phyloP scores from a whole-genome alignment of 495 filamentous ascomycete genomes.

The Glutinoglossum americanum region DNA sequence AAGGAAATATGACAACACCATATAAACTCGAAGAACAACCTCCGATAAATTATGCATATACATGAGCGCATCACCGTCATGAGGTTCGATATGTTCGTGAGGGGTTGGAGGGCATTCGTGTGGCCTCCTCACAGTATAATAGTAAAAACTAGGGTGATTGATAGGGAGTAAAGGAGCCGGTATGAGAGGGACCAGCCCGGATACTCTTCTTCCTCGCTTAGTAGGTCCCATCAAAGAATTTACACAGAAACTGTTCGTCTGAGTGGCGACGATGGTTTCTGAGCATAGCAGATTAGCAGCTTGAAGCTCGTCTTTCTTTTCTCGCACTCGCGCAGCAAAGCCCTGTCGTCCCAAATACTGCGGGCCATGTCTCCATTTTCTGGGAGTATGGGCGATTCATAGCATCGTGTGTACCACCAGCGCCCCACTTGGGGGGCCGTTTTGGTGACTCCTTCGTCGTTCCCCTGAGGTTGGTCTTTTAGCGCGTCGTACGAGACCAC shows the following conservation, averaged over 20 bases:
- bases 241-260: slow-evolving; percentile 26
- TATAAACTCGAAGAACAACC: neutral
- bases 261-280: slow-evolving; percentile 43
- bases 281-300: slow-evolving; percentile 75
- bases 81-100: neutral
- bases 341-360: slow-evolving; percentile 66
- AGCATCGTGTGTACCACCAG: slow-evolving; percentile 92
- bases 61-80: neutral
- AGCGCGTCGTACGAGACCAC: slow-evolving; percentile 45
- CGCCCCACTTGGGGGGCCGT: slow-evolving; percentile 82
- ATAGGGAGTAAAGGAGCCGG: neutral
- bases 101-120: neutral
- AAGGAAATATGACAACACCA: neutral
- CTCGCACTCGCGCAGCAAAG: slow-evolving; percentile 65
- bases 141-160: neutral
- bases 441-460: slow-evolving; percentile 65
- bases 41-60: neutral
- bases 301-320: slow-evolving; percentile 70
- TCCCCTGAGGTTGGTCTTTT: slow-evolving; percentile 35
- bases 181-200: neutral
- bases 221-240: neutral
- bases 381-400: slow-evolving; percentile 44
- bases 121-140: neutral
- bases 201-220: neutral
- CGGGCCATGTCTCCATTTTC: slow-evolving; percentile 24